Conservation (phyloP, 352 stramenopile species). For the Pelagophyceae sp. region DNA sequence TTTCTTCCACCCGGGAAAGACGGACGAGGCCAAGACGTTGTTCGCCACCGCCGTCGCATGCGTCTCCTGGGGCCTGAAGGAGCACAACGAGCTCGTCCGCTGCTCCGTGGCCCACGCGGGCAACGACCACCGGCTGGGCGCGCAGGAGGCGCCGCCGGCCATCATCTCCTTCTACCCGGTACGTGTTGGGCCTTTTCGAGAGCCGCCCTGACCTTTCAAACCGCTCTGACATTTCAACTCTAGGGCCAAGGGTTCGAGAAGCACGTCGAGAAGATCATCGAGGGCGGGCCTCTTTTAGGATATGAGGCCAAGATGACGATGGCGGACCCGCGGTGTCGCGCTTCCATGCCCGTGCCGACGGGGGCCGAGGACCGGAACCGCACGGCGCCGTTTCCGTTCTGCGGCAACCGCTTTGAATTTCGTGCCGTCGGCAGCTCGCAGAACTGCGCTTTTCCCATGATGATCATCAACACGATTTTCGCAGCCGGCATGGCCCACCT, state of each 20-base stretch:
- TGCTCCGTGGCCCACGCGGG: conserved; percentile 30
- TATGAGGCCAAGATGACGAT: conserved; percentile 26
- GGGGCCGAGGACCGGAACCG: conserved; percentile 34
- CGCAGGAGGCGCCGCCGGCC: conserved; percentile 37
- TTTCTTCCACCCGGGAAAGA: conserved; percentile 9
- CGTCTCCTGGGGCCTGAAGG: conserved; percentile 28
- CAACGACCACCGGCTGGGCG: conserved; percentile 42
- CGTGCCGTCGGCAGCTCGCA: conserved; percentile 35
- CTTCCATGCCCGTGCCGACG: conserved; percentile 14
- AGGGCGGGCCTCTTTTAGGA: neutral
- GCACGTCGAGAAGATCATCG: conserved; percentile 26
- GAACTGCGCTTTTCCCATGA: conserved; percentile 31
- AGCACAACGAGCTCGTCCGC: conserved; percentile 36
- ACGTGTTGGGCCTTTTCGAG: too few relatives aligned
- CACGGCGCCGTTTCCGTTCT: conserved; percentile 40
- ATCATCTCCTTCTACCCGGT: conserved; percentile 40
- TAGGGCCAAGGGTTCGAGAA: conserved; percentile 29
- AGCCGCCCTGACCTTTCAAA: too few relatives aligned
- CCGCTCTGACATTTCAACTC: too few relatives aligned
- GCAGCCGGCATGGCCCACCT: conserved; percentile 32
- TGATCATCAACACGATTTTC: conserved; percentile 35
- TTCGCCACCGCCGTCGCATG: conserved; percentile 34
- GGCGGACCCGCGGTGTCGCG: neutral
- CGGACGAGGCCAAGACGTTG: conserved; percentile 24
- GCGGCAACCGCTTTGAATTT: conserved; percentile 42